Evolutionary conservation across 495 filamentous ascomycete species (phyloP).

Genomic region (Jackrogersella multiformis): DNA sequence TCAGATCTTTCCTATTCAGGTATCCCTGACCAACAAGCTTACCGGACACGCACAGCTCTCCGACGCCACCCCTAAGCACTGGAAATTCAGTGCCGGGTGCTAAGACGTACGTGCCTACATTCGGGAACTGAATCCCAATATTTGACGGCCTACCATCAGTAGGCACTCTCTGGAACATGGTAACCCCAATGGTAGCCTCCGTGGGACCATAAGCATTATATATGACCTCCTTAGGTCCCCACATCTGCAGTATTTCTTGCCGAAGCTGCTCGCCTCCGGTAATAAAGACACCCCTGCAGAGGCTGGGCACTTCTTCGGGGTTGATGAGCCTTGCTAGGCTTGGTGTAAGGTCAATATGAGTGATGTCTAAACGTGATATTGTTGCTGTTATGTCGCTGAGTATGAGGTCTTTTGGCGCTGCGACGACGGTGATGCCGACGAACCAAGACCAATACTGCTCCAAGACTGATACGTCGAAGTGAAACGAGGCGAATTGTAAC

Average conservation of each 20-base stretch:
- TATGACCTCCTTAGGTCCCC: slow-evolving; percentile 71
- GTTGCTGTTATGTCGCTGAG: slow-evolving; percentile 77
- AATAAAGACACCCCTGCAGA: slow-evolving; percentile 77
- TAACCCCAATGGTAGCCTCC: slow-evolving; percentile 88
- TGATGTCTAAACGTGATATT: slow-evolving; percentile 76
- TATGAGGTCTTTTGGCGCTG: slow-evolving; percentile 78
- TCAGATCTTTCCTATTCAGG: slow-evolving; percentile 77
- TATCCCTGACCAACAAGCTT: slow-evolving; percentile 89
- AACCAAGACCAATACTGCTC: slow-evolving; percentile 94
- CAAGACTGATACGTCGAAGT: slow-evolving; percentile 87
- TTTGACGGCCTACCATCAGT: slow-evolving; percentile 78
- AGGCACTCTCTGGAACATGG: slow-evolving; percentile 78
- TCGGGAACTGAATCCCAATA: slow-evolving; percentile 83
- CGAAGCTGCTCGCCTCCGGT: slow-evolving; percentile 77
- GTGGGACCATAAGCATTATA: slow-evolving; percentile 87
- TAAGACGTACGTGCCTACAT: slow-evolving; percentile 85
- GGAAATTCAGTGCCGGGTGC: slow-evolving; percentile 70
- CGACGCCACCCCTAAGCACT: slow-evolving; percentile 79
- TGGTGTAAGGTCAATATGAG: slow-evolving; percentile 85
- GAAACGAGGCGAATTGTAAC: slow-evolving; percentile 88
- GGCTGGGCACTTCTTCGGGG: slow-evolving; percentile 72
- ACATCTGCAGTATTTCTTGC: slow-evolving; percentile 75
- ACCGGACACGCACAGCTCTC: slow-evolving; percentile 88
- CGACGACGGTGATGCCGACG: slow-evolving; percentile 80
- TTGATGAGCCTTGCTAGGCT: slow-evolving; percentile 68